phyloP scores from a whole-genome alignment of 2,329 filamentous ascomycete genomes.

The Rhinocladiella similis region DNA sequence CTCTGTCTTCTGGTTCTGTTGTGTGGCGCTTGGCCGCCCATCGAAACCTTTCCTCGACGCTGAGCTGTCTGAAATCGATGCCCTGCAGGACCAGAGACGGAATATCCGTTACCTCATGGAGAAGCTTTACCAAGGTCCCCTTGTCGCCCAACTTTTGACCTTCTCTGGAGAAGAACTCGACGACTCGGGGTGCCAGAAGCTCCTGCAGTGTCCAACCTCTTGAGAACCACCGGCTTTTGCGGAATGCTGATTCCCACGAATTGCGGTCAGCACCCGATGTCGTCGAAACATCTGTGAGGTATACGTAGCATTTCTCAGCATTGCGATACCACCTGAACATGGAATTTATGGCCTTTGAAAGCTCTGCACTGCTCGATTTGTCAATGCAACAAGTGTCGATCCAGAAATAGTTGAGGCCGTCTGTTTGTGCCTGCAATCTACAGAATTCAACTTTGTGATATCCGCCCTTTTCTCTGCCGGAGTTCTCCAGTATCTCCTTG shows the following conservation, averaged over 20 bases:
- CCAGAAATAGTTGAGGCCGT: not conserved
- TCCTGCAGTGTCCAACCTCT: slow-evolving; percentile 5
- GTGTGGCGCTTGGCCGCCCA: slow-evolving; percentile 41
- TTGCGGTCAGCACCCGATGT: not conserved
- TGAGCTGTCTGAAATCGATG: not conserved
- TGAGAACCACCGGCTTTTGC: slow-evolving; percentile 18
- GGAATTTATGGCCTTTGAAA: not conserved
- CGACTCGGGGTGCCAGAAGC: slow-evolving; percentile 3
- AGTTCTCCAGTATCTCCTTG: not conserved
- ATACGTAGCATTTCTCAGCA: not conserved
- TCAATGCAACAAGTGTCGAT: not conserved
- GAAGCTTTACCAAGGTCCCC: not conserved
- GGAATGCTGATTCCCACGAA: not conserved
- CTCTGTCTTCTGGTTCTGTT: slow-evolving; percentile 40
- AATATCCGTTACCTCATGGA: slow-evolving; percentile 13
- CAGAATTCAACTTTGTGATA: not conserved
- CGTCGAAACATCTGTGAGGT: not conserved
- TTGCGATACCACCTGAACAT: not conserved
- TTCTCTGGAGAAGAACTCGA: slow-evolving; percentile 12
- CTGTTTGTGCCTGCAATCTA: not conserved
- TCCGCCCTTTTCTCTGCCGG: not conserved
- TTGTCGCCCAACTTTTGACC: slow-evolving; percentile 2
- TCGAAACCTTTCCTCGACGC: slow-evolving; percentile 41
- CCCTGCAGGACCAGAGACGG: slow-evolving; percentile 6
- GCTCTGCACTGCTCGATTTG: not conserved